phyloP scores from a whole-genome alignment of 2,329 filamentous ascomycete species.

The Cladosporium sphaerospermum region DNA sequence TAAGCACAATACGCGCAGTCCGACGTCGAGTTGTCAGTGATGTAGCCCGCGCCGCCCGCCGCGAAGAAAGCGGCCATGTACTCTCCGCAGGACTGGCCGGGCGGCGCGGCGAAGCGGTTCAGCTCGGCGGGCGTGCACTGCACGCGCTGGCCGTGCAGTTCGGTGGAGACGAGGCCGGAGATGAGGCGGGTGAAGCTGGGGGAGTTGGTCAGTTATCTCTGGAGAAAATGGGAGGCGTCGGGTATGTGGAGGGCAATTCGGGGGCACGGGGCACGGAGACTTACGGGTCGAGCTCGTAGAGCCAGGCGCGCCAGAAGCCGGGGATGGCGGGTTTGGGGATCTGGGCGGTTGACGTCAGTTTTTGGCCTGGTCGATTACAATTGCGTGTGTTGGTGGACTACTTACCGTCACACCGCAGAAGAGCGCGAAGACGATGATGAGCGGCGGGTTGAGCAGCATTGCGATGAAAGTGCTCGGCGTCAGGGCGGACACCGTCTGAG shows the following conservation, averaged over 20 bases:
- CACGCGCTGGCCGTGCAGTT: slow-evolving; percentile 61
- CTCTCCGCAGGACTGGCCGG: slow-evolving; percentile 60
- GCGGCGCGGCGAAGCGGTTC: slow-evolving; percentile 62
- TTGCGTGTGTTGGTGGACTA: neutral
- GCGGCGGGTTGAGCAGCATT: slow-evolving; percentile 64
- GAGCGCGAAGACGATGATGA: slow-evolving; percentile 74
- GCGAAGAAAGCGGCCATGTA: slow-evolving; percentile 71
- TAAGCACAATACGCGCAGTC: slow-evolving; percentile 78
- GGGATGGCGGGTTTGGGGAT: slow-evolving; percentile 67
- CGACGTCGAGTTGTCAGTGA: slow-evolving; percentile 59
- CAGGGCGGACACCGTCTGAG: slow-evolving; percentile 67
- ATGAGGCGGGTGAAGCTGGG: slow-evolving; percentile 67
- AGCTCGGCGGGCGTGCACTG: slow-evolving; percentile 56
- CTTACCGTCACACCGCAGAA: slow-evolving; percentile 80
- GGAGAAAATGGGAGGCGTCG: neutral
- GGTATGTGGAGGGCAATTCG: slow-evolving; percentile 1
- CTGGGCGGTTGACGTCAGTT: neutral
- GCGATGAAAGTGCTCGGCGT: slow-evolving; percentile 76
- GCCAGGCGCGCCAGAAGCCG: slow-evolving; percentile 70
- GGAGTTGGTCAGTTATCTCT: neutral
- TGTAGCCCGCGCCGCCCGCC: slow-evolving; percentile 63
- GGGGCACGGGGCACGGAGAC: slow-evolving; percentile 1
- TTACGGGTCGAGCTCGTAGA: slow-evolving; percentile 70
- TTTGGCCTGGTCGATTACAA: slow-evolving; percentile 38
- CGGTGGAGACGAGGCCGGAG: slow-evolving; percentile 71